These are phyloP conservation scores for Sclerotiophoma versabilis DNA, from an alignment of 2,329 filamentous ascomycete genomes.

Conservation along the genomic window DNA sequence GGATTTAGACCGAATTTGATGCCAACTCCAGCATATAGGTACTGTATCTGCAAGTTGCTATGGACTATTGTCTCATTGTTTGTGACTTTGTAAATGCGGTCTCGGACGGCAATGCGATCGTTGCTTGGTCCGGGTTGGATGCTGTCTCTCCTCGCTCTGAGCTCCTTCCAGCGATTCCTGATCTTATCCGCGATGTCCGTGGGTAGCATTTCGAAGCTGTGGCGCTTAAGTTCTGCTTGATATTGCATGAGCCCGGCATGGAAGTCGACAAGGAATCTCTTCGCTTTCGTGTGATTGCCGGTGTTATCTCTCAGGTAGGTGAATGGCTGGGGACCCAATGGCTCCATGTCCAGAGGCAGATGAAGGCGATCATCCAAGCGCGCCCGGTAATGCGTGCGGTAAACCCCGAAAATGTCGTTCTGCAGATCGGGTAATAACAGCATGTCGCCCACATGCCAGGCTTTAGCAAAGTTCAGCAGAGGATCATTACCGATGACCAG, in stretches of 20 bases:
- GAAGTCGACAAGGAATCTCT: neutral
- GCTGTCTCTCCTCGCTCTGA: neutral
- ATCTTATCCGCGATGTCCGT: neutral
- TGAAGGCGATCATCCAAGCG: neutral
- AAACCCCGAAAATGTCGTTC: conserved; percentile 22
- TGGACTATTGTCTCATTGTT: neutral
- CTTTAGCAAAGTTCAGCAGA: conserved; percentile 23
- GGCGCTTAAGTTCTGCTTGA: neutral
- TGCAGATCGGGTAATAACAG: conserved; percentile 18
- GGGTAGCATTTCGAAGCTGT: neutral
- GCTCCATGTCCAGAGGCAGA: neutral
- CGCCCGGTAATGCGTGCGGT: neutral
- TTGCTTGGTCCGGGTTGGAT: neutral
- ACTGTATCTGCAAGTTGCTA: neutral
- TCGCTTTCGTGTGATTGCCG: neutral
- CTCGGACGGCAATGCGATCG: neutral
- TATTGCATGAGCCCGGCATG: neutral
- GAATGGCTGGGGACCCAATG: neutral
- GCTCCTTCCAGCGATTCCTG: neutral
- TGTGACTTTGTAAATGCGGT: neutral
- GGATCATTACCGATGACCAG: conserved; percentile 7
- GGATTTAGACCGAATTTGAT: neutral
- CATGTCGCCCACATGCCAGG: conserved; percentile 23
- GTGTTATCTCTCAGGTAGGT: neutral
- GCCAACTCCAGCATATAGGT: neutral